These are phyloP conservation scores for Paracamarosporium sp. DNA, from an alignment of 2,329 filamentous ascomycete genomes.

Conservation along the genomic window DNA sequence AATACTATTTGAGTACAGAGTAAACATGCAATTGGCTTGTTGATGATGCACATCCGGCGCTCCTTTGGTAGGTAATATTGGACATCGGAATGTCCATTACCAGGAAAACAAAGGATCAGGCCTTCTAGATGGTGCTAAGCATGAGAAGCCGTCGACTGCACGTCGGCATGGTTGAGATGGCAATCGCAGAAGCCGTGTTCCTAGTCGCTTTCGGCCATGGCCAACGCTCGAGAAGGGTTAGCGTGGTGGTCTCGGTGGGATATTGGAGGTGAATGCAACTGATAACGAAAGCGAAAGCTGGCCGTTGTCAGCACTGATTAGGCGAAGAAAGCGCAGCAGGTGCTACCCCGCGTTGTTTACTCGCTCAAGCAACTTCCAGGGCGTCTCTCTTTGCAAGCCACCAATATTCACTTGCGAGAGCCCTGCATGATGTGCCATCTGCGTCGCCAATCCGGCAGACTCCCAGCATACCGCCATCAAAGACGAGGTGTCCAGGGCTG, in stretches of 20 bases:
- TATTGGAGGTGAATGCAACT: not conserved
- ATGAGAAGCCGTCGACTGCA: not conserved
- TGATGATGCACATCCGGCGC: no score
- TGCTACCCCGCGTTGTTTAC: not conserved
- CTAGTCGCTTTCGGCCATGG: not conserved
- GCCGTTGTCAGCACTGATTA: conserved; percentile 8
- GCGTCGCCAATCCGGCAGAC: conserved; percentile 16
- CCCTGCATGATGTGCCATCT: conserved; percentile 41
- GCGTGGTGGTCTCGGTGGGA: not conserved
- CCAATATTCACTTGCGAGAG: conserved; percentile 47
- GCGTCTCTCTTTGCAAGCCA: conserved; percentile 31
- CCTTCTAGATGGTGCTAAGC: not conserved
- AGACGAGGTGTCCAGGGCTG: not conserved
- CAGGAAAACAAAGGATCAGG: not conserved
- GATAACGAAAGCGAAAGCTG: not conserved
- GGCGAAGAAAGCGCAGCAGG: not conserved
- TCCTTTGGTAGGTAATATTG: no score
- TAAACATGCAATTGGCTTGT: no score
- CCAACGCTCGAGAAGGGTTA: not conserved
- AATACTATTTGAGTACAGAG: no score
- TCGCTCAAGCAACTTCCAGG: conserved; percentile 10
- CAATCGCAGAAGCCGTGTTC: not conserved
- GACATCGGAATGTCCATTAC: not conserved
- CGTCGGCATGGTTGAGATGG: not conserved
- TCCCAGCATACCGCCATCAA: no score